These are phyloP conservation scores for Pyrenophora teres DNA, from an alignment of 2,329 filamentous ascomycete genomes.

Conservation along the genomic window DNA sequence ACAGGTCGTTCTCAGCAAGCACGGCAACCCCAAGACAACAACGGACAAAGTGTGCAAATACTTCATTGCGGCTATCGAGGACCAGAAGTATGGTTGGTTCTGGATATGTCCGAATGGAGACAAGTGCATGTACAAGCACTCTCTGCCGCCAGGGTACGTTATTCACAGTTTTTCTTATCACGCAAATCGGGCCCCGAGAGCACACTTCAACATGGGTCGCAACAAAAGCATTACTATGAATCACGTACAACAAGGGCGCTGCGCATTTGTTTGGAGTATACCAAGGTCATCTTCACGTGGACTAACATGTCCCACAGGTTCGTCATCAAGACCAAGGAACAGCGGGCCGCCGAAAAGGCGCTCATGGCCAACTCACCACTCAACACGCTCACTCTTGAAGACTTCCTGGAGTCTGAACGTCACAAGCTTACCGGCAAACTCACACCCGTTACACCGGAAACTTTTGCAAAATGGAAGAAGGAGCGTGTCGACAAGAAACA, in stretches of 20 bases:
- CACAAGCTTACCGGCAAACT: conserved; percentile 91
- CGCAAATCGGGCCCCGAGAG: no score
- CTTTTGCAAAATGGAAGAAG: conserved; percentile 97
- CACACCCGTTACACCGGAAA: conserved; percentile 90
- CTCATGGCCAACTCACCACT: conserved; percentile 93
- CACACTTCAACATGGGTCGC: no score
- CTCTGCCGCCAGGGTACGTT: conserved; percentile 87
- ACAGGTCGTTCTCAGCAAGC: conserved; percentile 90
- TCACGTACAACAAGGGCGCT: no score
- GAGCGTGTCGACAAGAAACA: conserved; percentile 93
- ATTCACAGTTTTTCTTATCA: neutral
- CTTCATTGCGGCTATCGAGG: conserved; percentile 96
- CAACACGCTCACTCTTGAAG: conserved; percentile 92
- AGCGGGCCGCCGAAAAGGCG: conserved; percentile 92
- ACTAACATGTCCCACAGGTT: conserved; percentile 63
- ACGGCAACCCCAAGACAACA: conserved; percentile 91
- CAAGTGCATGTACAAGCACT: conserved; percentile 98
- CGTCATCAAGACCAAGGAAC: conserved; percentile 96
- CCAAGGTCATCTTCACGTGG: neutral
- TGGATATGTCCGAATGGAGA: conserved; percentile 97
- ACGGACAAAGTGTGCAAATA: conserved; percentile 99
- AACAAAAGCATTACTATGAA: no score
- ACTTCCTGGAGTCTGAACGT: conserved; percentile 94
- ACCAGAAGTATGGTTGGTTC: conserved; percentile 99
- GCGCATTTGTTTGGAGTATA: no score